Conservation (phyloP, 2,329 filamentous ascomycete species). For the Sclerotinia minor region DNA sequence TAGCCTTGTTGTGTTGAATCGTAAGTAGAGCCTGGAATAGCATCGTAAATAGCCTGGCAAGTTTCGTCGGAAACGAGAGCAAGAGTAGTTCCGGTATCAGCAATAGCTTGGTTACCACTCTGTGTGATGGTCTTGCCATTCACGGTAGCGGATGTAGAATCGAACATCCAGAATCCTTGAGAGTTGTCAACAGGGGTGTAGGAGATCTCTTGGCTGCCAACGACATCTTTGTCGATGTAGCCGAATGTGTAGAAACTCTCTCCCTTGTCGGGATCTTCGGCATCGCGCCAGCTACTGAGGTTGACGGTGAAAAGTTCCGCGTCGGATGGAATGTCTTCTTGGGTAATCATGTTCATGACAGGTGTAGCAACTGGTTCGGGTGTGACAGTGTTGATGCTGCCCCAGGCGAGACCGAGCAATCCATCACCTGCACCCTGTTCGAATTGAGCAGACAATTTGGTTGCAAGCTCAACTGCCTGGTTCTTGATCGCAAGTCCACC, state of each 20-base stretch:
- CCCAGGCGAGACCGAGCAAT: slow-evolving; percentile 65
- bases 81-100: slow-evolving; percentile 71
- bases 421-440: slow-evolving; percentile 58
- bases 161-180: slow-evolving; percentile 68
- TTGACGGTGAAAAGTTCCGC: slow-evolving; percentile 60
- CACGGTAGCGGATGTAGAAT: slow-evolving; percentile 57
- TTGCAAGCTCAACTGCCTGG: slow-evolving; percentile 66
- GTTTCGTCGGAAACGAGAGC: slow-evolving; percentile 62
- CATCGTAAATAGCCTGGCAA: slow-evolving; percentile 61
- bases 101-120: slow-evolving; percentile 63
- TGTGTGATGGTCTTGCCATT: slow-evolving; percentile 55
- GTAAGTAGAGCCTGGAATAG: slow-evolving; percentile 62
- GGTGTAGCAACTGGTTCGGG: slow-evolving; percentile 59
- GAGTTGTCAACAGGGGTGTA: slow-evolving; percentile 64
- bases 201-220: slow-evolving; percentile 54
- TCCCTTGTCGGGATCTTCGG: slow-evolving; percentile 44
- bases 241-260: slow-evolving; percentile 73
- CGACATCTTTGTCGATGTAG: slow-evolving; percentile 64
- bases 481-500: slow-evolving; percentile 61
- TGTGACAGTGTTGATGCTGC: slow-evolving; percentile 62
- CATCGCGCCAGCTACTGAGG: slow-evolving; percentile 55
- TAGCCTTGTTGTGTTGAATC: slow-evolving; percentile 61
- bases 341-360: slow-evolving; percentile 67
- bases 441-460: slow-evolving; percentile 59
- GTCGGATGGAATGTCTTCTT: slow-evolving; percentile 52